Evolutionary conservation across 495 filamentous ascomycete species (phyloP), one percentile per base, ranked within the genome.

Genomic region (Trichoderma asperelloides): DNA sequence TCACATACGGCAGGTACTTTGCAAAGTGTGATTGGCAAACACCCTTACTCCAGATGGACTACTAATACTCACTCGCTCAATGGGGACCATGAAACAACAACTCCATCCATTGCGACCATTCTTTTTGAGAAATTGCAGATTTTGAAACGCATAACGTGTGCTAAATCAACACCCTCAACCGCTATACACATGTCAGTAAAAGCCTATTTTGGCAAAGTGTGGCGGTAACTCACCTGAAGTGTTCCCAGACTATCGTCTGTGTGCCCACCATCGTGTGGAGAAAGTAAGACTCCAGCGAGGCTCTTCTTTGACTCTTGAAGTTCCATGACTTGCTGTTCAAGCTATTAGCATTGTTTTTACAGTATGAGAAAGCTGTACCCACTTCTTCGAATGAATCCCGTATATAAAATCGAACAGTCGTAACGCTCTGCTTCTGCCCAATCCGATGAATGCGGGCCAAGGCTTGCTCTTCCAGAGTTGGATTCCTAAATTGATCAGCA

Each of bases 391-490:
- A 77, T 1, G 77, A 69, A 64, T 78, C 71, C 16, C 66, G 62
- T 0, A 79, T 66, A 39, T 68, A 73, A 41, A 76, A 74, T 3
- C 77, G 72, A 7, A 80, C 68, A 1, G 77, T 79, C 0, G 73
- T 77, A 0, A 80, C 77, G 60, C 76, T 71, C 21, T 69, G 62
- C 28, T 30, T 70, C 67, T 81, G 78, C 0, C 77, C 78, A n/a
- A 80, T 67, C 28, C 79, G 63, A 41, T 80, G 73, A 16, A 81
- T 74, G 37, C 77, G 71, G 7, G 73, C 72, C 0, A 81, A 63
- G 2, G 78, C 76, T 65, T 81, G 78, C 12, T 81, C 79, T 45
- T 81, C 79, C 0, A 80, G 63, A 0, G 73, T 78, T 3, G 78
- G 78, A 27, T 78, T 79, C 78, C 78, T 77, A 27, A 2, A 16